A percentile compares a stretch with the other conserved stretches of the same genome.
phyloP scores from a whole-genome alignment of 257 asterid genomes.

The Sherardia arvensis region DNA sequence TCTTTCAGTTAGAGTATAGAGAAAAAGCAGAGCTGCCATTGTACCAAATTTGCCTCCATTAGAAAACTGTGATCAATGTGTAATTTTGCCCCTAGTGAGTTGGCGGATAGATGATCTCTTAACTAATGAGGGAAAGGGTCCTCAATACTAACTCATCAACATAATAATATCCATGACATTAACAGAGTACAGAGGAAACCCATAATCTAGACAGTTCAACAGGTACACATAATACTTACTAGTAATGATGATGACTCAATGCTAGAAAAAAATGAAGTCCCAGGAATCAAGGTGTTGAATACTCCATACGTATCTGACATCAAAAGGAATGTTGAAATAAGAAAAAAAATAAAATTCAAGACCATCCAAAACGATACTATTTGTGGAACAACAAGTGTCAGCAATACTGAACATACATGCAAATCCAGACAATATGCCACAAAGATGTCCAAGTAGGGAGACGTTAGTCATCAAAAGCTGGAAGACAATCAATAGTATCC shows the following conservation, averaged over 20 bases:
- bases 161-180: background rate
- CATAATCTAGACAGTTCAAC: background rate
- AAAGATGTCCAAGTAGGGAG: constrained; percentile 56
- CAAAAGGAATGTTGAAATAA: constrained; percentile 7
- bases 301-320: constrained; percentile 36
- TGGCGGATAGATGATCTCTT: background rate
- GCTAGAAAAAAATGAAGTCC: constrained; percentile 27
- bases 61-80: background rate
- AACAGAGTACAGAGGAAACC: constrained; percentile 2
- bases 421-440: constrained; percentile 78
- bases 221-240: constrained; percentile 17
- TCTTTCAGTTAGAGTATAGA: background rate
- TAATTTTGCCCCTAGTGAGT: background rate
- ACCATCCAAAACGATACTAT: constrained; percentile 1
- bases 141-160: background rate
- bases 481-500: constrained; percentile 77
- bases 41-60: background rate
- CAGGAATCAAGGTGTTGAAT: constrained; percentile 31
- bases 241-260: constrained; percentile 39
- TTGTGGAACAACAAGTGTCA: background rate
- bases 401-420: constrained; percentile 48
- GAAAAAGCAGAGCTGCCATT: background rate
- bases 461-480: constrained; percentile 84
- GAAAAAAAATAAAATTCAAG: background rate
- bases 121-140: background rate